These are phyloP conservation scores for Fagopyrum tataricum DNA, from an alignment of 148 eudicot species.

Conservation along the genomic window DNA sequence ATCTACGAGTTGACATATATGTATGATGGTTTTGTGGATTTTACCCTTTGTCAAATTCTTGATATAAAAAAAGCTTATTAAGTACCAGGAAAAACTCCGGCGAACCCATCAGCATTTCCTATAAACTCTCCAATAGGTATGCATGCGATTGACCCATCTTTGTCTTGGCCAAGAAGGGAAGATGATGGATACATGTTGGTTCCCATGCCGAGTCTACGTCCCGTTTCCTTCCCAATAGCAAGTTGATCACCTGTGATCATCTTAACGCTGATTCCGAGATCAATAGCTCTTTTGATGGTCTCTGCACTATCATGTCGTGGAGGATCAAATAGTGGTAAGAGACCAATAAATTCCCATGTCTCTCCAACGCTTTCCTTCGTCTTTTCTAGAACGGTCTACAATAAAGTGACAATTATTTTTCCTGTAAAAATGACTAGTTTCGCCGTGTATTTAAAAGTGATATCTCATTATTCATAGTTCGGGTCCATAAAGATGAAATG, in stretches of 20 bases:
- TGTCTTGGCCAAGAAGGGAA: slow-evolving; percentile 63
- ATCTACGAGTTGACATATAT: too few species aligned
- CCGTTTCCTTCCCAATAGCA: slow-evolving; percentile 92
- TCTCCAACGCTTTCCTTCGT: slow-evolving; percentile 64
- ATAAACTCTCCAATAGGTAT: slow-evolving; percentile 79
- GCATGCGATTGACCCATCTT: slow-evolving; percentile 51
- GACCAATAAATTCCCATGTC: slow-evolving; percentile 89
- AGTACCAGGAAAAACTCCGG: slow-evolving; percentile 93
- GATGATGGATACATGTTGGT: slow-evolving; percentile 97
- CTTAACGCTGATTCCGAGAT: slow-evolving; percentile 92
- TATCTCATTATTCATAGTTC: not conserved
- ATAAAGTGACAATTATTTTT: not conserved
- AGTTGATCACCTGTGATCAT: slow-evolving; percentile 99
- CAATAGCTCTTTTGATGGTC: slow-evolving; percentile 82
- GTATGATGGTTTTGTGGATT: too few species aligned
- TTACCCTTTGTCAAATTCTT: too few species aligned
- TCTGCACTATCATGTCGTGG: slow-evolving; percentile 98
- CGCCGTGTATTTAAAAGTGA: too few species aligned
- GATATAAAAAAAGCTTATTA: not conserved
- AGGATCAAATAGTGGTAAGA: slow-evolving; percentile 89
- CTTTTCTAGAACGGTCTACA: slow-evolving; percentile 65
- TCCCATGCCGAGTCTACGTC: slow-evolving; percentile 96
- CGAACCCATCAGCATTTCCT: slow-evolving; percentile 93
- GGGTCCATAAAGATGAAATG: not conserved
- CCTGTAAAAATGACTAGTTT: not conserved